Evolutionary conservation across 2,329 filamentous ascomycete genomes (phyloP), one percentile per base, ranked within the genome.

Genomic region (Alternaria panax): DNA sequence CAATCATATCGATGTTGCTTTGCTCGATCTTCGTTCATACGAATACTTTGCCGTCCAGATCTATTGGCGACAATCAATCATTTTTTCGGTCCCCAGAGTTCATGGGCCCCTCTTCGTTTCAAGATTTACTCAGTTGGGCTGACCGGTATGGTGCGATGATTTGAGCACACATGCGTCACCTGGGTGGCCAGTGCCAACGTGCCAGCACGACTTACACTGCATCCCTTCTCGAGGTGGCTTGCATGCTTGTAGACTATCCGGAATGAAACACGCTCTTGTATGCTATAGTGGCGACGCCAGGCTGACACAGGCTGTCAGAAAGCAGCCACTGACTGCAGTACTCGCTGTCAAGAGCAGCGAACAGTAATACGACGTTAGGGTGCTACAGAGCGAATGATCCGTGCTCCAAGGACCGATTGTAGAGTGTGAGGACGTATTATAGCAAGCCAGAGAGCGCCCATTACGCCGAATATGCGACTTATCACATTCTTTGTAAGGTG

Each of bases 181-280:
- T 60, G 51, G 63, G 60, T 58, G 57, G 58, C 59, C 42, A 62
- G 46, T 66, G 54, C 34, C 27, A 62, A 66, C 57, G 62, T 71
- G 62, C 63, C 30, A 50, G 64, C 66, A 43, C 54, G 38, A 56
- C 59, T 8, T 53, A 52, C 41, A 51, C 38, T 25, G 20, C 51
- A 22, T 42, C 7, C 47, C 34, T 20, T 36, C 32, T 51, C 53
- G 20, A 48, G n/a, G 45, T 51, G 47, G 55, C 40, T 45, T 58
- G 30, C 27, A 28, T 28, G 36, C 48, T n/a, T 36, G 30, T 24
- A 48, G 24, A 24, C 40, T 27, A n/a, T 18, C 25, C 16, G 27
- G 27, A 8, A 30, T 40, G 32, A 36, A 57, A 40, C 57, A 46
- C 48, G 43, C 50, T 59, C 38, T 25, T 53, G 34, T 41, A 32